Evolutionary conservation across 495 filamentous ascomycete species (phyloP), one percentile per base, ranked within the genome.

Genomic region (Xylaria sp.): DNA sequence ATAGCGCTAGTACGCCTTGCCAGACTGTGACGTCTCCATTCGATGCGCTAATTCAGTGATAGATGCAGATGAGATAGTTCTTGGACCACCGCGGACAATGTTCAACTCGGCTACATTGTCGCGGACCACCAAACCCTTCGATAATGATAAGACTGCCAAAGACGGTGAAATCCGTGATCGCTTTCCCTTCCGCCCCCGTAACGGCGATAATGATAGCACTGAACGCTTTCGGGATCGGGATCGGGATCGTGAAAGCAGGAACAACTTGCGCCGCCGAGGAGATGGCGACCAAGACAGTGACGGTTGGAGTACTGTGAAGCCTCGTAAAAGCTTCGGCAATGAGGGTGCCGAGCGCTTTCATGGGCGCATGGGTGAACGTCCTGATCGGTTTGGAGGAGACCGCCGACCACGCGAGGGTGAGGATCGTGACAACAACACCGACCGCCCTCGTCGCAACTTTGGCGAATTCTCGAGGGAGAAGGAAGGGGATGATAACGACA

Each of bases 41-140:
- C 61, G 67, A 52, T 57, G 19, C 33, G 37, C 74, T 77, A 68
- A 77, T 67, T 26, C 41, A 12, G 67, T 40, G 41, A 29, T 63
- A 90, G 88, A 88, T 72, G 80, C 84, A 71, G 94, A 96, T 76
- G 93, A 97, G 69, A 94, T 97, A 68, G 86, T 97, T 72, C 92
- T 97, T 48, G 94, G 93, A 41, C 95, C 95, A 40, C 94, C 95
- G 1, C 94, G 94, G 73, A 93, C 89, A 33, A 89, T 89, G 37
- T 97, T 98, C 79, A 90, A 93, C 69, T 97, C 95, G 12, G 90
- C 93, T 19, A 93, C 92, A 57, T 81, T 86, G 40, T 81, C 72
- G 79, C 88, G 80, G 87, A 85, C 68, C 82, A 81, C 69, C 84
- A 89, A 85, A 83, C 78, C 67, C 71, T 88, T 79, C 74, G 79